phyloP scores from a whole-genome alignment of 108 stramenopile species.

The Asterionellopsis glacialis region DNA sequence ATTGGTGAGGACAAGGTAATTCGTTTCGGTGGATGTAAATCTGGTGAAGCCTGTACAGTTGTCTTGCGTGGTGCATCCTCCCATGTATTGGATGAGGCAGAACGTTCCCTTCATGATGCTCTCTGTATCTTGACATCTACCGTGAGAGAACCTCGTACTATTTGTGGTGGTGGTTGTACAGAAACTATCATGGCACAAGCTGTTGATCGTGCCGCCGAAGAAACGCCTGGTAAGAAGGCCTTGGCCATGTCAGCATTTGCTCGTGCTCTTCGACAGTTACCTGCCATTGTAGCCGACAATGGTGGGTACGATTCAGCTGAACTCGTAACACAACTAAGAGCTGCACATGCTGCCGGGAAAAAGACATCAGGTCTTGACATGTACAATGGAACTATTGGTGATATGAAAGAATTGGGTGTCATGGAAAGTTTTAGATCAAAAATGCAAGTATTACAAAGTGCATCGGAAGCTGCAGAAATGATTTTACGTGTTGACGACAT shows the following conservation, averaged over 20 bases:
- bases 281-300: conserved; percentile 98
- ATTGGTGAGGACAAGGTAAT: conserved; percentile 98
- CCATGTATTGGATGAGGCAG: conserved; percentile 97
- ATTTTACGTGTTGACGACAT: conserved; percentile 98
- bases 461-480: conserved; percentile 99
- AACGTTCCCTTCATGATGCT: conserved; percentile 97
- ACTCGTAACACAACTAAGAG: conserved; percentile 92
- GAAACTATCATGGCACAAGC: conserved; percentile 93
- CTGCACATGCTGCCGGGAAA: conserved; percentile 88
- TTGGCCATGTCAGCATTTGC: conserved; percentile 98
- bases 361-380: conserved; percentile 91
- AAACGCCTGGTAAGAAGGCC: conserved; percentile 94
- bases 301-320: conserved; percentile 98
- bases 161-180: conserved; percentile 96
- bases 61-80: conserved; percentile 94
- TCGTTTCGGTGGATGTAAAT: conserved; percentile 91
- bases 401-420: conserved; percentile 96
- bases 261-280: conserved; percentile 90
- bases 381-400: conserved; percentile 87
- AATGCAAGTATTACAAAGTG: conserved; percentile 92
- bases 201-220: conserved; percentile 83
- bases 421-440: conserved; percentile 95
- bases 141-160: conserved; percentile 91
- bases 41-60: conserved; percentile 96
- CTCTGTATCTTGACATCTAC: conserved; percentile 93